A percentile compares a stretch with the other conserved stretches of the same genome.
Conservation (phyloP, 306 rosid genomes). For the Rosa persica region DNA sequence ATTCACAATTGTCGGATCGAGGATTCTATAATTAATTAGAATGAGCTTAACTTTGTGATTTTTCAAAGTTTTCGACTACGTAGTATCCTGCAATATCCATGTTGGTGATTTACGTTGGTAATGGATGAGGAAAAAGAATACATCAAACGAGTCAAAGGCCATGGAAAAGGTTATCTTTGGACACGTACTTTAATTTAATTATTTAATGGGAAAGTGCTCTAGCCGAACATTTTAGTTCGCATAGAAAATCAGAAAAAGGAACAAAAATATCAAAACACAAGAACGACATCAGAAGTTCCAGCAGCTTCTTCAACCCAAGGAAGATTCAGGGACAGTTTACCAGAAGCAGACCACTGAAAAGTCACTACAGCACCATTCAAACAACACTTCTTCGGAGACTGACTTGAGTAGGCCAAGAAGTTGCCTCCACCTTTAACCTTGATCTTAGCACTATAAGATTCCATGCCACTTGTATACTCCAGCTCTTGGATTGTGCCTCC, state of each 20-base stretch:
- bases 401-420: slow-evolving; percentile 67
- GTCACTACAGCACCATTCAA: slow-evolving; percentile 50
- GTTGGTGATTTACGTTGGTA: too few species aligned
- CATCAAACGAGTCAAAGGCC: too few species aligned
- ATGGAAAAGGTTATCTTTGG: too few species aligned
- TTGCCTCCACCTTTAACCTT: slow-evolving; percentile 79
- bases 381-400: slow-evolving; percentile 47
- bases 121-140: too few species aligned
- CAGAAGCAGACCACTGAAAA: slow-evolving; percentile 54
- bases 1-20: too few species aligned
- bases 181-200: too few species aligned
- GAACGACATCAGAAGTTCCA: slow-evolving; percentile 54
- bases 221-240: too few species aligned
- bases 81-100: too few species aligned
- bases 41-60: too few species aligned
- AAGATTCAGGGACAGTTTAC: slow-evolving; percentile 46
- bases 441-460: slow-evolving; percentile 23
- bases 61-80: too few species aligned
- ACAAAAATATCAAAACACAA: slow-evolving; percentile 35
- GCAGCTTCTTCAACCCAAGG: slow-evolving; percentile 55
- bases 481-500: slow-evolving; percentile 63
- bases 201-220: too few species aligned
- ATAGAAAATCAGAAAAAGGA: background rate
- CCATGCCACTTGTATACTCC: slow-evolving; percentile 36
- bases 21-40: too few species aligned